These are phyloP conservation scores for Chlorella sorokiniana DNA, from an alignment of 139 green algal species.

Conservation along the genomic window DNA sequence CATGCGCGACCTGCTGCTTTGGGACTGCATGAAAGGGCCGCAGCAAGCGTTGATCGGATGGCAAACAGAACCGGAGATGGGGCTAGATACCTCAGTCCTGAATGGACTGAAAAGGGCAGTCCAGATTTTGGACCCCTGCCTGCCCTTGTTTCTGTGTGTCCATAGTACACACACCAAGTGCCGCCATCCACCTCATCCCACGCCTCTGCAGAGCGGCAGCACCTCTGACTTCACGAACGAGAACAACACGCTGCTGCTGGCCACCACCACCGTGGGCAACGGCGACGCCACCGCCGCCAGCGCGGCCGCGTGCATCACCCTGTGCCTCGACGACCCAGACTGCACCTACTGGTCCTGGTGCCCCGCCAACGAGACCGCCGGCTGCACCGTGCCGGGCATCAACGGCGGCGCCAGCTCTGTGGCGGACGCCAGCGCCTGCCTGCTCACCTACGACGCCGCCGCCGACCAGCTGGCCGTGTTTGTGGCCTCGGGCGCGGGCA, in stretches of 20 bases:
- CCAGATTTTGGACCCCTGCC: no score
- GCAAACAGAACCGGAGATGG: no score
- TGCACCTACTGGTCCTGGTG: conserved; percentile 13
- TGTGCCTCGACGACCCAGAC: neutral
- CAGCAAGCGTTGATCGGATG: no score
- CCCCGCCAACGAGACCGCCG: neutral
- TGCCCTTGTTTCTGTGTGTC: no score
- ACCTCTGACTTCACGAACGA: no score
- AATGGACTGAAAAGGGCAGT: no score
- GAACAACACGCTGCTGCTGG: neutral
- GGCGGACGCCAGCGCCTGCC: neutral
- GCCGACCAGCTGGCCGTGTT: neutral
- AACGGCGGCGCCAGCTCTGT: neutral
- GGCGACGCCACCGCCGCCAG: neutral
- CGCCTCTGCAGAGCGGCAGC: no score
- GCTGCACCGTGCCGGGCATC: conserved; percentile 8
- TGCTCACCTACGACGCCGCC: neutral
- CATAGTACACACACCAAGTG: no score
- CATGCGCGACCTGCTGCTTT: neutral
- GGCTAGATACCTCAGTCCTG: no score
- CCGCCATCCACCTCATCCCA: no score
- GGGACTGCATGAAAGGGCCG: no score
- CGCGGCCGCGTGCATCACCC: neutral
- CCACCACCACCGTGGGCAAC: neutral
- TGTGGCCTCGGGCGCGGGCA: neutral